Conservation (phyloP, 2,329 filamentous ascomycete species). For the Pyrenochaeta sp. region DNA sequence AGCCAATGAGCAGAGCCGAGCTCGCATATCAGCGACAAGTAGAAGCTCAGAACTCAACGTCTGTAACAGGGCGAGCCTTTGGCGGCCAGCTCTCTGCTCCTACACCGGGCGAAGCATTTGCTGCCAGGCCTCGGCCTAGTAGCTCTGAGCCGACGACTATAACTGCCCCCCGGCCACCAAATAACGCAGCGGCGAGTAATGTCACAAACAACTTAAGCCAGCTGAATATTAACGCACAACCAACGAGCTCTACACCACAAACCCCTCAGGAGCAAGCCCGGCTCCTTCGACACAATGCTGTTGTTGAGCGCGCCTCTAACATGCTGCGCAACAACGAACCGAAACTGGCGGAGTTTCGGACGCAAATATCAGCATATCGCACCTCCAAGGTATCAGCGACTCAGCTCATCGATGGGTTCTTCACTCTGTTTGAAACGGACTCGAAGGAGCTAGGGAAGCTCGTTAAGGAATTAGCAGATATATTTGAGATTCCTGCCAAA, state of each 20-base stretch:
- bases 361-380: slow-evolving; percentile 80
- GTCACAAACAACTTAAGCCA: slow-evolving; percentile 29
- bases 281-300: slow-evolving; percentile 79
- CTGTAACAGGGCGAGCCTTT: slow-evolving; percentile 80
- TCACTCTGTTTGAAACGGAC: slow-evolving; percentile 83
- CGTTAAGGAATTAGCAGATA: slow-evolving; percentile 87
- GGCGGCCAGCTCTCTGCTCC: slow-evolving; percentile 78
- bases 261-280: slow-evolving; percentile 83
- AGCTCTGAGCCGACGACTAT: slow-evolving; percentile 49
- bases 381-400: slow-evolving; percentile 73
- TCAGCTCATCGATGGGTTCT: slow-evolving; percentile 86
- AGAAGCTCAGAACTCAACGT: slow-evolving; percentile 88
- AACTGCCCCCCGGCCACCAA: slow-evolving; percentile 46
- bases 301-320: slow-evolving; percentile 84
- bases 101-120: slow-evolving; percentile 52
- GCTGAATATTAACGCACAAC: slow-evolving; percentile 44
- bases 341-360: slow-evolving; percentile 81
- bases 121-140: slow-evolving; percentile 57
- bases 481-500: slow-evolving; percentile 85
- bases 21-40: slow-evolving; percentile 90
- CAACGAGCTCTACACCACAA: slow-evolving; percentile 34
- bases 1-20: slow-evolving; percentile 84
- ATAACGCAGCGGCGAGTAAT: slow-evolving; percentile 19
- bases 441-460: slow-evolving; percentile 86
- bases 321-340: slow-evolving; percentile 78